These are phyloP conservation scores for Viola odorata DNA, from an alignment of 345 rosid genomes.

Conservation along the genomic window DNA sequence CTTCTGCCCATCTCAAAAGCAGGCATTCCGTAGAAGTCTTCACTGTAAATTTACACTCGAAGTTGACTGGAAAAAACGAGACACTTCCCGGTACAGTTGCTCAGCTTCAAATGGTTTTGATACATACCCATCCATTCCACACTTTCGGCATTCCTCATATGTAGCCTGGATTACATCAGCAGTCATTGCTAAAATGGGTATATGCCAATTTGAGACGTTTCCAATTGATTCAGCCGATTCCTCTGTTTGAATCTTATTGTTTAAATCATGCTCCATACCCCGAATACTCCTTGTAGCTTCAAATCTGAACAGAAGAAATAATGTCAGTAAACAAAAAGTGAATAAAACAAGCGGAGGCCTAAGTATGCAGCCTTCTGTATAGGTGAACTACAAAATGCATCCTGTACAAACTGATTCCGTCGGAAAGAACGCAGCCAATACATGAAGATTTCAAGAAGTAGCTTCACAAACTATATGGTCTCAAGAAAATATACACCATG, in stretches of 20 bases:
- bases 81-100: conserved; percentile 67
- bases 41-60: conserved; percentile 16
- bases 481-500: background rate
- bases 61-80: conserved; percentile 46
- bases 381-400: background rate
- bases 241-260: conserved; percentile 29
- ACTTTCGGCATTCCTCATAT: conserved; percentile 51
- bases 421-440: background rate
- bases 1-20: conserved; percentile 13
- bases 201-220: conserved; percentile 40
- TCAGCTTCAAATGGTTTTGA: conserved; percentile 95
- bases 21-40: conserved; percentile 10
- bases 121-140: conserved; percentile 89
- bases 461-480: background rate
- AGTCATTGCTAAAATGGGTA: conserved; percentile 89
- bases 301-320: conserved; percentile 41
- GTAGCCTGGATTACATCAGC: conserved; percentile 96
- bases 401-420: conserved; percentile 2
- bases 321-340: background rate
- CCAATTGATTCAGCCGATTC: conserved; percentile 25
- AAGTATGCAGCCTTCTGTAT: background rate
- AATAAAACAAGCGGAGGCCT: conserved; percentile 4
- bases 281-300: conserved; percentile 75
- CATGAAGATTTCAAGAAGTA: background rate
- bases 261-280: conserved; percentile 42